Evolutionary conservation across 176 grass and related monocot genomes (phyloP).

Genomic region (Melocanna baccifera): DNA sequence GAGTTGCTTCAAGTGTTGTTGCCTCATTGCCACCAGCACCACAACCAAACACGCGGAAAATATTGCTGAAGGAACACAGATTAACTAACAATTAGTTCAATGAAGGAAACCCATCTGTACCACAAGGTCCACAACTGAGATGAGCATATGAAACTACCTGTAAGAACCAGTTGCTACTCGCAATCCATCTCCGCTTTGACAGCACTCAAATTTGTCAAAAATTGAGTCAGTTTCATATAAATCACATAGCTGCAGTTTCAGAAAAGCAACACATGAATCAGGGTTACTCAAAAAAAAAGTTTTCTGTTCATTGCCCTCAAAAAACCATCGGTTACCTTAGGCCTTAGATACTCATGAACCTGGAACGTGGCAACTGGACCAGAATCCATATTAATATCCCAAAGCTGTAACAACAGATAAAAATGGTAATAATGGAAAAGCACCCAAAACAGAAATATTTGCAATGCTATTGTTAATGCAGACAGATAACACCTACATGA

Average conservation of each 20-base stretch:
- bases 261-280: conserved; percentile 28
- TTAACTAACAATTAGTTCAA: conserved; percentile 26
- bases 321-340: conserved; percentile 65
- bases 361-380: conserved; percentile 84
- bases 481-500: not conserved
- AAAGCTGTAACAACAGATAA: conserved; percentile 61
- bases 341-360: conserved; percentile 95
- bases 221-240: conserved; percentile 99
- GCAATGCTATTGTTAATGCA: not conserved
- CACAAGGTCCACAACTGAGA: conserved; percentile 14
- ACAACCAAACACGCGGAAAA: conserved; percentile 80
- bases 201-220: conserved; percentile 98
- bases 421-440: conserved; percentile 17
- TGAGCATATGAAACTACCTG: conserved; percentile 50
- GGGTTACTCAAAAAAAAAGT: not conserved
- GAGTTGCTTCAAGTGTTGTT: conserved; percentile 89
- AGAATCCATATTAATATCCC: conserved; percentile 96
- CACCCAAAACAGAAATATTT: not conserved
- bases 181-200: conserved; percentile 87
- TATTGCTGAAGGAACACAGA: conserved; percentile 58
- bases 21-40: conserved; percentile 54
- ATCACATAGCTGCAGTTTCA: conserved; percentile 79
- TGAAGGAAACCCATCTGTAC: conserved; percentile 13
- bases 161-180: conserved; percentile 93
- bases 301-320: not conserved